These are phyloP conservation scores for Diaporthe batatas DNA, from an alignment of 2,329 filamentous ascomycete species.

Conservation along the genomic window DNA sequence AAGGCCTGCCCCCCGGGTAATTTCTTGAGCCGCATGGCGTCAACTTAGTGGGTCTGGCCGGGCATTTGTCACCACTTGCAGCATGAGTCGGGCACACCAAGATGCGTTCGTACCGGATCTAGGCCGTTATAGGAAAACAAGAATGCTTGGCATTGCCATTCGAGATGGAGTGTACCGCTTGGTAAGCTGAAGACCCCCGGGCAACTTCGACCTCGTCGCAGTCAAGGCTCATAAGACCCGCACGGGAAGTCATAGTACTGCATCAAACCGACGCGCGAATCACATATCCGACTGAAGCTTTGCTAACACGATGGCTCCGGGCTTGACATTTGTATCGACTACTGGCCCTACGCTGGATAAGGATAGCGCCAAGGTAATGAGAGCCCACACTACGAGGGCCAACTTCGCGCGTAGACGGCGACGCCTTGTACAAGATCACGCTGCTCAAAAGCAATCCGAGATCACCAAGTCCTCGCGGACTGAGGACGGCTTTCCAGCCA, in stretches of 20 bases:
- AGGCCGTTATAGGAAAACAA: conserved; percentile 6
- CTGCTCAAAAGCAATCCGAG: neutral
- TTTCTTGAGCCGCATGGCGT: neutral
- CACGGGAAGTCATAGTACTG: neutral
- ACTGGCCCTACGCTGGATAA: conserved; percentile 9
- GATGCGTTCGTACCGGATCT: neutral
- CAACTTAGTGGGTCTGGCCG: neutral
- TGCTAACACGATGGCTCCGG: neutral
- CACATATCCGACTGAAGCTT: neutral
- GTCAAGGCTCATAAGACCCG: neutral
- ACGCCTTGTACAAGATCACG: neutral
- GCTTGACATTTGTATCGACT: conserved; percentile 5
- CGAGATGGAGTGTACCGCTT: neutral
- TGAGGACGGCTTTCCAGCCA: neutral
- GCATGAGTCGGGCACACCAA: neutral
- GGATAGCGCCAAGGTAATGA: conserved; percentile 10
- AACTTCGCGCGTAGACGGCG: conserved; percentile 4
- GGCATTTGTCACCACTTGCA: neutral
- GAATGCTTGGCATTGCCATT: conserved; percentile 11
- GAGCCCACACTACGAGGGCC: neutral
- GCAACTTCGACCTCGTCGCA: neutral
- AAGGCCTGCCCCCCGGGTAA: too few relatives aligned
- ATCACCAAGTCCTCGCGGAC: neutral
- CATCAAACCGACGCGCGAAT: too few relatives aligned
- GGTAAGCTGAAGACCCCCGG: neutral